A percentile compares a stretch with the other conserved stretches of the same genome.
phyloP scores from a whole-genome alignment of 2,329 filamentous ascomycete genomes.

The Triangularia setosa region DNA sequence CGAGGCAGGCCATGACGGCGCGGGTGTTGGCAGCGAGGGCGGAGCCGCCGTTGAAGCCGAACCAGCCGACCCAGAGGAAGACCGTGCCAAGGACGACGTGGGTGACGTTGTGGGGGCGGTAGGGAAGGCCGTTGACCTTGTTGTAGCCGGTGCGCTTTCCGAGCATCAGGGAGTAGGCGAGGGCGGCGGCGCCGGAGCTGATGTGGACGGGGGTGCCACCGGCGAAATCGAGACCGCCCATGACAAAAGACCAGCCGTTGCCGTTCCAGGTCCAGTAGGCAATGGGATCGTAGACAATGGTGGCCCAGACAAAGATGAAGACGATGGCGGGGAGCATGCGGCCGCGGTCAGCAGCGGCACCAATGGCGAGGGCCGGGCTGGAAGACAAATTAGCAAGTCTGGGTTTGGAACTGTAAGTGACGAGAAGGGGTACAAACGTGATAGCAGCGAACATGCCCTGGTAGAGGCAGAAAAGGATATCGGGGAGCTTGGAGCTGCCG shows the following conservation, averaged over 20 bases:
- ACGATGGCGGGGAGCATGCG: slow-evolving; percentile 58
- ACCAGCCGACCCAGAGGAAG: slow-evolving; percentile 91
- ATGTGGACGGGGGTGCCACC: slow-evolving; percentile 75
- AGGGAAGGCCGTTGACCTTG: slow-evolving; percentile 58
- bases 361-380: slow-evolving; percentile 55
- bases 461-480: slow-evolving; percentile 80
- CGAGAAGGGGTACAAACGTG: slow-evolving; percentile 56
- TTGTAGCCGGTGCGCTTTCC: slow-evolving; percentile 64
- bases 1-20: slow-evolving; percentile 82
- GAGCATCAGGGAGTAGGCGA: slow-evolving; percentile 70
- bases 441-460: slow-evolving; percentile 88
- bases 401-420: not conserved
- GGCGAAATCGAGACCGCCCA: slow-evolving; percentile 70
- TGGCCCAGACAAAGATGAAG: slow-evolving; percentile 69
- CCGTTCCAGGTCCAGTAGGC: slow-evolving; percentile 77
- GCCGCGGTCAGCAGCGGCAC: slow-evolving; percentile 58
- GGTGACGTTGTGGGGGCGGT: slow-evolving; percentile 70
- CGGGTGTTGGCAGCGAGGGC: slow-evolving; percentile 79
- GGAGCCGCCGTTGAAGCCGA: slow-evolving; percentile 89
- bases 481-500: slow-evolving; percentile 67
- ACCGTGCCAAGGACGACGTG: slow-evolving; percentile 70
- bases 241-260: slow-evolving; percentile 65
- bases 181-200: slow-evolving; percentile 65
- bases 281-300: slow-evolving; percentile 68
- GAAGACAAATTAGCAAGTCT: not conserved